Percentiles rank a stretch among this genome's conserved stretches.
These are phyloP conservation scores for Trichoderma gamsii DNA, from an alignment of 495 filamentous ascomycete species.

Conservation along the genomic window DNA sequence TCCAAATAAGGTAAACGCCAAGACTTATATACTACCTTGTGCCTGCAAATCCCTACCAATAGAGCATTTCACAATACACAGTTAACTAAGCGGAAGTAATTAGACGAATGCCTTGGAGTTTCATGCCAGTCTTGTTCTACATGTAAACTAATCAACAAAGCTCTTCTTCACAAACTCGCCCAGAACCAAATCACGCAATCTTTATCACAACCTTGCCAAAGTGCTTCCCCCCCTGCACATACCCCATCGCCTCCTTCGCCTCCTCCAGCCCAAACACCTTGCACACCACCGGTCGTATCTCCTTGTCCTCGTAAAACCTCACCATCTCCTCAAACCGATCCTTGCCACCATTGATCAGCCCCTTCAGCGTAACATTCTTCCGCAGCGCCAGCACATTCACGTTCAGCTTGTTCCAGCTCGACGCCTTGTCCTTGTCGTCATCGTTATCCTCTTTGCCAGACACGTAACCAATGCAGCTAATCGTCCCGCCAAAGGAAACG, in stretches of 20 bases:
- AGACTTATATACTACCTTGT: too few species aligned
- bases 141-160: neutral
- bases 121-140: too few species aligned
- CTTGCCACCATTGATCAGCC: conserved; percentile 31
- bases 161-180: neutral
- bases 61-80: too few species aligned
- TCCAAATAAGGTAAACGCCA: too few species aligned
- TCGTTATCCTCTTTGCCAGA: conserved; percentile 24
- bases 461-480: conserved; percentile 41
- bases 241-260: conserved; percentile 38
- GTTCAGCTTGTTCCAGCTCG: conserved; percentile 23
- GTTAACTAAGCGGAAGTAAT: too few species aligned
- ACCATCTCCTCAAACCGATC: conserved; percentile 34
- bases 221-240: conserved; percentile 37
- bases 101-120: too few species aligned
- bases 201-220: conserved; percentile 45
- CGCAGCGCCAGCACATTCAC: conserved; percentile 34
- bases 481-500: conserved; percentile 38
- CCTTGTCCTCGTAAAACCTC: conserved; percentile 28
- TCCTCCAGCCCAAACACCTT: conserved; percentile 33
- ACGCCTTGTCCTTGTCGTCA: neutral
- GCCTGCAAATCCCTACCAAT: too few species aligned
- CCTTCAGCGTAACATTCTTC: conserved; percentile 35
- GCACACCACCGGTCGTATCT: conserved; percentile 34
- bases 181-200: conserved; percentile 13